Conservation (phyloP, 163 green algal species). For the Scenedesmus sp. region DNA sequence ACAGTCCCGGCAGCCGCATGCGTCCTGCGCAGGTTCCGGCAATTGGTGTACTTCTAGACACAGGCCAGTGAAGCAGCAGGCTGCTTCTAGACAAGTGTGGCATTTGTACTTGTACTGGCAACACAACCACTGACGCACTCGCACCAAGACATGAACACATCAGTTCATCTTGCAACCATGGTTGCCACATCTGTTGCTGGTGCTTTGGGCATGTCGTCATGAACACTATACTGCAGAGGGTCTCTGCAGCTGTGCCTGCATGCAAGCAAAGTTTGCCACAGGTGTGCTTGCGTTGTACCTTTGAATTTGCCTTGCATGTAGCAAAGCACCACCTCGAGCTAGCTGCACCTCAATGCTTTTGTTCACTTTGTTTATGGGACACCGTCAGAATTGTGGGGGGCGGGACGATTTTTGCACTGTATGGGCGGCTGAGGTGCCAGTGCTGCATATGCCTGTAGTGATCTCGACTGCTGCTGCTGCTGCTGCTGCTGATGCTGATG, state of each 20-base stretch:
- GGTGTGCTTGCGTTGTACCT: neutral
- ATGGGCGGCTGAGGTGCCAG: neutral
- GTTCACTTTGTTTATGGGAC: no score
- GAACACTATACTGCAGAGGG: neutral
- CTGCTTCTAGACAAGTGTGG: no score
- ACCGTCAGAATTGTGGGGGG: no score
- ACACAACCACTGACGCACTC: no score
- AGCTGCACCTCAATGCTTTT: neutral
- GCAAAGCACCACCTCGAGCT: neutral
- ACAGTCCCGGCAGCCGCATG: no score
- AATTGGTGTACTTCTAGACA: no score
- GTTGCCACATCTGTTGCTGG: neutral
- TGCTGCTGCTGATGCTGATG: neutral
- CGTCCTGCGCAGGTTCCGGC: no score
- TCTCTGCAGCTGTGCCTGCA: no score
- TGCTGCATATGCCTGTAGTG: neutral
- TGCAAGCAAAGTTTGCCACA: no score
- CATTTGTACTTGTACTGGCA: neutral
- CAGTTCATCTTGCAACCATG: no score
- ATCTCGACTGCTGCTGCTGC: neutral
- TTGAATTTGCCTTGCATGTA: neutral
- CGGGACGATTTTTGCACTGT: no score
- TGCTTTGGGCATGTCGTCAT: neutral
- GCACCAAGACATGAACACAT: neutral
- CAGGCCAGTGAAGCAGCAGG: neutral